A percentile compares a stretch with the other conserved stretches of the same genome.
Evolutionary conservation across 1,284 basidiomycete genomes (phyloP).

Genomic region (Ustilago lituana): DNA sequence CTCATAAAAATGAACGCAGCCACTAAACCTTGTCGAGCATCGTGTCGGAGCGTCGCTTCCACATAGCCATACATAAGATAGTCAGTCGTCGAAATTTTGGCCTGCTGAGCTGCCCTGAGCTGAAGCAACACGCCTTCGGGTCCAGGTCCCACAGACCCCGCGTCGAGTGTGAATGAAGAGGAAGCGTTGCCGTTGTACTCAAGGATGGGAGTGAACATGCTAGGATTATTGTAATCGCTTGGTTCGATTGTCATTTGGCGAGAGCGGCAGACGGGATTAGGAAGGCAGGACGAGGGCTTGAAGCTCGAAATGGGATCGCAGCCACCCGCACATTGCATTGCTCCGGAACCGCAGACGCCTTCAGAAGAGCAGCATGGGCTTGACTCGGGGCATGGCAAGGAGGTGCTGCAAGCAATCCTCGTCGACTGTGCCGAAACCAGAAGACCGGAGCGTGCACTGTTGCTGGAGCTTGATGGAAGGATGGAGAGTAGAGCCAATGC

Average conservation of each 20-base stretch:
- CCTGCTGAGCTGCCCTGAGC: conserved; percentile 45
- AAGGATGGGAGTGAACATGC: conserved; percentile 56
- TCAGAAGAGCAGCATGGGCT: conserved; percentile 56
- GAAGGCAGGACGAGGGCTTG: conserved; percentile 51
- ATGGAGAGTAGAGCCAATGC: conserved; percentile 3
- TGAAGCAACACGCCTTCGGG: conserved; percentile 59
- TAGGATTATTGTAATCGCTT: conserved; percentile 46
- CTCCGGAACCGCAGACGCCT: conserved; percentile 56
- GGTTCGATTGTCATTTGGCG: conserved; percentile 46
- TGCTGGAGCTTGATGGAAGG: background rate
- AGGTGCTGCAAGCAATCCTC: conserved; percentile 27
- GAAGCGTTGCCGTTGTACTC: conserved; percentile 57
- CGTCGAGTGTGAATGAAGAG: conserved; percentile 57
- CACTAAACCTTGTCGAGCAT: conserved; percentile 54
- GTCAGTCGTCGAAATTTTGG: conserved; percentile 58
- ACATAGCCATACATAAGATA: conserved; percentile 63
- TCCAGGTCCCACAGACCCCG: conserved; percentile 55
- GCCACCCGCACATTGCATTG: conserved; percentile 60
- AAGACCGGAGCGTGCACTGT: conserved; percentile 1
- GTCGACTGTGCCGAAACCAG: conserved; percentile 16
- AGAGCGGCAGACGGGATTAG: conserved; percentile 56
- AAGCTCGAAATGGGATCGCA: conserved; percentile 56
- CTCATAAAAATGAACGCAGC: conserved; percentile 57
- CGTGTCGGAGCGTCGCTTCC: conserved; percentile 51
- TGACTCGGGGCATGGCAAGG: conserved; percentile 39